Evolutionary conservation across 2,329 filamentous ascomycete species (phyloP).

Genomic region (Polytolypa hystricis): DNA sequence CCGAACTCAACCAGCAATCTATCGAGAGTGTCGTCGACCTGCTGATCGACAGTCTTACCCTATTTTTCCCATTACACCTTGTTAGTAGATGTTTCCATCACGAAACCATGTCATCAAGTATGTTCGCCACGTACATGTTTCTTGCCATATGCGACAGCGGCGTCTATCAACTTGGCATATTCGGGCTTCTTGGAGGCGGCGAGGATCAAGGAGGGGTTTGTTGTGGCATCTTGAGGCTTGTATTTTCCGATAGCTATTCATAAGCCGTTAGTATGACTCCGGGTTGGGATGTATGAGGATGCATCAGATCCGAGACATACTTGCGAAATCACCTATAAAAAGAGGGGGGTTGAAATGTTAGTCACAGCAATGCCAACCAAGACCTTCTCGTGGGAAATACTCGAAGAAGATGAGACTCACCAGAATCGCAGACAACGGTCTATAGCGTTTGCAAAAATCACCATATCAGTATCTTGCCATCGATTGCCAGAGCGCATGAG

Average conservation of each 20-base stretch:
- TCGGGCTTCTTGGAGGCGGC: conserved; percentile 96
- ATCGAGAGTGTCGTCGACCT: conserved; percentile 87
- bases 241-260: conserved; percentile 88
- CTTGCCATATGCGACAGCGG: conserved; percentile 79
- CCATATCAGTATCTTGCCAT: conserved; percentile 11
- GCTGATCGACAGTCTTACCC: conserved; percentile 56
- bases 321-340: conserved; percentile 64
- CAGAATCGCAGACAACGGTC: conserved; percentile 96
- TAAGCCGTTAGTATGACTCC: conserved; percentile 6
- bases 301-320: conserved; percentile 40
- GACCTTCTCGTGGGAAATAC: conserved; percentile 1
- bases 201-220: conserved; percentile 97
- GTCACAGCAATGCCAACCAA: conserved; percentile 22
- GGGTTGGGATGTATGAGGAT: conserved; percentile 17
- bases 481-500: too few relatives aligned
- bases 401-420: conserved; percentile 41
- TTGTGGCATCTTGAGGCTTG: conserved; percentile 99
- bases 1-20: conserved; percentile 94
- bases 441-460: conserved; percentile 28
- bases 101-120: conserved; percentile 3
- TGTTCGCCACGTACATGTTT: conserved; percentile 41
- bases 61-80: conserved; percentile 17
- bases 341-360: conserved; percentile 10
- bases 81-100: not conserved
- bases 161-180: conserved; percentile 85